Base-by-base conservation (phyloP, 2,329 filamentous ascomycete genomes). In the Grosmannia serpens region DNA sequence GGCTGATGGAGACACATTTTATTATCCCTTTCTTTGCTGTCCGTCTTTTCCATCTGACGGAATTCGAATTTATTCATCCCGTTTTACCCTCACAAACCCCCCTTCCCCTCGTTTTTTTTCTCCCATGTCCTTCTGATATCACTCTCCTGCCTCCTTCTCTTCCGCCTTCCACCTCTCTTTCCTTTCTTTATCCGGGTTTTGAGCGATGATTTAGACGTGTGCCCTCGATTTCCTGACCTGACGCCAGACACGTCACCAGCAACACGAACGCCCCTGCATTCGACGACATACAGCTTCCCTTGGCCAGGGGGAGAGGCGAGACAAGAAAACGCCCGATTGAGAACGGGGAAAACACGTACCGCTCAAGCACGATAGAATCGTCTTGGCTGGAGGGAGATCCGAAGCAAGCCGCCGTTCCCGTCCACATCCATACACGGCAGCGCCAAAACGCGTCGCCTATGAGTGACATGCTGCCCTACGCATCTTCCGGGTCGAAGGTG, bases 401-500 rank as follows among this genome's bases (percentile, higher is more conserved):
- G 20, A 3, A 17, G 15, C 20, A 3, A 17, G 15, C 20, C 22
- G 20, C 24, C 49, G 17, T 35, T 20, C n/a, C 52, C 20, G 4
- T 20, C 49, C 17, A 31, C 5, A 51, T 51, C 49, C 20, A 26
- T 33, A 10, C 49, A 22, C 49, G 26, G n/a, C 26, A 26, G 17
- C 49, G 31, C 44, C 15, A 38, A 38, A 20, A 55, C 41, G 41
- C 44, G 41, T 35, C 22, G n/a, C 29, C 53, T 33, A 38, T 54
- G 44, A 29, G 31, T 44, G 55, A 56, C 70, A 84, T 85, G 82
- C 74, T 85, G 68, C 83, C 83, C 67, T 80, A 84, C 77, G 71
- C 76, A 63, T 76, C 75, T 59, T 73, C 75, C 65, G 73, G 74
- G 70, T 75, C 74, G 70, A 85, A 84, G 76, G 88, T 87, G 84